These are phyloP conservation scores for Shiraia bambusicola DNA, from an alignment of 2,329 filamentous ascomycete species.

Conservation along the genomic window DNA sequence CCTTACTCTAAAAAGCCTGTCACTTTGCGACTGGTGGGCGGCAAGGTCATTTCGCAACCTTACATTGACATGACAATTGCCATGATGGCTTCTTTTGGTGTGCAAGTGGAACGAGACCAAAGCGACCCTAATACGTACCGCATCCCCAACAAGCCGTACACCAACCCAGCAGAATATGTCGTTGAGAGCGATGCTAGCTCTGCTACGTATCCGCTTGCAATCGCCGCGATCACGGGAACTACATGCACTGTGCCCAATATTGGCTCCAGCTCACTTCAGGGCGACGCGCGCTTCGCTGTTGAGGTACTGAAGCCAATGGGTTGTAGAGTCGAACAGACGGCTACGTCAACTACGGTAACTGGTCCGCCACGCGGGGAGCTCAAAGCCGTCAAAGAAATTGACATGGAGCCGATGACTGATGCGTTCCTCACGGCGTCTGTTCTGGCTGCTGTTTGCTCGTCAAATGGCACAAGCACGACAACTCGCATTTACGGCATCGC, in stretches of 20 bases:
- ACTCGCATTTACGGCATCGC: conserved; percentile 93
- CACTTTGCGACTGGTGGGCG: conserved; percentile 86
- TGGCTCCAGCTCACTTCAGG: conserved; percentile 86
- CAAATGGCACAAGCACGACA: conserved; percentile 60
- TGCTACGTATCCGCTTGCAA: conserved; percentile 90
- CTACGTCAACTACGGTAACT: conserved; percentile 85
- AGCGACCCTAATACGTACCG: conserved; percentile 89
- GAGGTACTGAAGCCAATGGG: conserved; percentile 93
- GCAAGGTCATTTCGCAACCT: conserved; percentile 92
- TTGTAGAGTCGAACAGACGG: conserved; percentile 82
- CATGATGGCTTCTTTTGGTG: conserved; percentile 94
- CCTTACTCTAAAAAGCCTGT: conserved; percentile 95
- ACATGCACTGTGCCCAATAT: conserved; percentile 97
- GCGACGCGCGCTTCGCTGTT: conserved; percentile 90
- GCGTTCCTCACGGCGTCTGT: conserved; percentile 95
- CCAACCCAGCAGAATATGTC: conserved; percentile 80
- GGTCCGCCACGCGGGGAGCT: conserved; percentile 76
- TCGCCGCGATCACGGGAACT: conserved; percentile 93
- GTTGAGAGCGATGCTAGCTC: conserved; percentile 98
- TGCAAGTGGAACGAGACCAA: conserved; percentile 73
- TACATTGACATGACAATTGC: conserved; percentile 99
- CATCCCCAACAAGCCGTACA: conserved; percentile 81
- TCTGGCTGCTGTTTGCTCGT: conserved; percentile 82
- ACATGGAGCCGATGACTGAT: conserved; percentile 99
- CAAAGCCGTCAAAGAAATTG: conserved; percentile 75